Evolutionary conservation across 2,329 filamentous ascomycete species (phyloP).

Genomic region (Botrytis sinoallii): DNA sequence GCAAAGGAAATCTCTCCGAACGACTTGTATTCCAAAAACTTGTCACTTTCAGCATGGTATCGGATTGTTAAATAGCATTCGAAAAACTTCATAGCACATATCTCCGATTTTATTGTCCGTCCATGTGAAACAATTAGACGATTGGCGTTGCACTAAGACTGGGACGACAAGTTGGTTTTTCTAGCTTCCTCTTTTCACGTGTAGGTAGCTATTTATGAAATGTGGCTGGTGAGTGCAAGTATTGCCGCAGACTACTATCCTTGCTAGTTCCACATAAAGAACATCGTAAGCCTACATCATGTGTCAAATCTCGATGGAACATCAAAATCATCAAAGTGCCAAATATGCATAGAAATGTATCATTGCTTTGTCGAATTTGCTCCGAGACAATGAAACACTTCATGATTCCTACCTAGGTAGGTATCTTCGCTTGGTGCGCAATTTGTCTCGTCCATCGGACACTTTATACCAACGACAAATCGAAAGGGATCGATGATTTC

Average conservation of each 20-base stretch:
- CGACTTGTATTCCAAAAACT: neutral
- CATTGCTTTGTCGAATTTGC: neutral
- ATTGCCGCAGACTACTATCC: neutral
- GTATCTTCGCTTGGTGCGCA: neutral
- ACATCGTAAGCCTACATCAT: neutral
- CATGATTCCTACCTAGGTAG: neutral
- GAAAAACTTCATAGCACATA: neutral
- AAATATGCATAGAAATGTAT: neutral
- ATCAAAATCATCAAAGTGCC: neutral
- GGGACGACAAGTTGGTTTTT: neutral
- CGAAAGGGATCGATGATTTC: neutral
- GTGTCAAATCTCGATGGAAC: neutral
- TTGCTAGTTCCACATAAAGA: neutral
- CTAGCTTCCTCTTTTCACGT: neutral
- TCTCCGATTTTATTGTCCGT: neutral
- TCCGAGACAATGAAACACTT: neutral
- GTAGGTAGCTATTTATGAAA: neutral
- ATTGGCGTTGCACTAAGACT: neutral
- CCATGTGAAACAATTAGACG: neutral
- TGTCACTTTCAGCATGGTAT: neutral
- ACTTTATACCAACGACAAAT: neutral
- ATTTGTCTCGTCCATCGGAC: neutral
- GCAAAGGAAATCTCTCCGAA: neutral
- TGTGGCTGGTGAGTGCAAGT: constrained; percentile 5
- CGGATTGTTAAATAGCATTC: neutral